These are phyloP conservation scores for Maudiozyma bulderi DNA, from an alignment of 805 yeast species.

Conservation along the genomic window DNA sequence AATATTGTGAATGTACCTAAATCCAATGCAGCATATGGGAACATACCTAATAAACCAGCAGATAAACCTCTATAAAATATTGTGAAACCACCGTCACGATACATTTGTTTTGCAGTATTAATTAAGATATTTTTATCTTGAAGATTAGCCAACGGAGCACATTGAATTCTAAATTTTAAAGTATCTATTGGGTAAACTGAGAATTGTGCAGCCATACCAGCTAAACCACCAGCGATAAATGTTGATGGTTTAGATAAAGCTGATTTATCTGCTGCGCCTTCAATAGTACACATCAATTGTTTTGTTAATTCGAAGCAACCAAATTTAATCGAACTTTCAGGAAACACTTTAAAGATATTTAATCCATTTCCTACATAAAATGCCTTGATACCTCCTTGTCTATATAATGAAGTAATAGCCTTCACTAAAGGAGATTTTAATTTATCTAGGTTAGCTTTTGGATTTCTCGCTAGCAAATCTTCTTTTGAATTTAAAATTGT, in stretches of 20 bases:
- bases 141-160: conserved; percentile 61
- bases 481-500: conserved; percentile 52
- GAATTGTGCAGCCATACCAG: conserved; percentile 89
- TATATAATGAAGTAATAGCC: conserved; percentile 73
- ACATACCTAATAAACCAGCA: conserved; percentile 92
- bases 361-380: conserved; percentile 95
- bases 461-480: conserved; percentile 35
- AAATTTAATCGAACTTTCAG: conserved; percentile 95
- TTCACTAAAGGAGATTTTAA: conserved; percentile 67
- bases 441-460: conserved; percentile 32
- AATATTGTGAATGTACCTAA: conserved; percentile 85
- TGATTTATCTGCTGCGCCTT: conserved; percentile 62
- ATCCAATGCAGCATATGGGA: conserved; percentile 95
- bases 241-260: conserved; percentile 70
- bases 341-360: conserved; percentile 87
- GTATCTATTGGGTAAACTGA: conserved; percentile 95
- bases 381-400: conserved; percentile 77
- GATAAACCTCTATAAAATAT: conserved; percentile 79
- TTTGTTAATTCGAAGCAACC: conserved; percentile 91
- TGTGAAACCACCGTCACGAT: conserved; percentile 62
- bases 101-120: conserved; percentile 70
- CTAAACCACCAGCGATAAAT: conserved; percentile 89
- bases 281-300: conserved; percentile 57
- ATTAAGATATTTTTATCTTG: conserved; percentile 54
- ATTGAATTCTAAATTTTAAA: conserved; percentile 83